Conservation (phyloP, 306 rosid species). For the Quercus glauca region DNA sequence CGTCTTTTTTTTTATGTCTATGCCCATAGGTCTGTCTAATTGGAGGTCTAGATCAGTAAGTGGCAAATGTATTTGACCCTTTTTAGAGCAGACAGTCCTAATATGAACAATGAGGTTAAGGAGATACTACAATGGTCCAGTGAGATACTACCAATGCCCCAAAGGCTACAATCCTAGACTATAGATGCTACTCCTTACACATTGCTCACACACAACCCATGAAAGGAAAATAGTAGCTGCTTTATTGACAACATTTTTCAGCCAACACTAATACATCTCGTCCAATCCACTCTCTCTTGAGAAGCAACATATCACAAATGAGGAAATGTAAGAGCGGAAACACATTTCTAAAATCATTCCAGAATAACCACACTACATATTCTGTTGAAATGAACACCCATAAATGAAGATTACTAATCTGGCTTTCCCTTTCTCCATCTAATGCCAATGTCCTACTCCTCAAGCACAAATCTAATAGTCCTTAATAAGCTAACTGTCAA, state of each 20-base stretch:
- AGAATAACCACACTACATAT: neutral
- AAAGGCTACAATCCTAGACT: neutral
- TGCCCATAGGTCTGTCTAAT: too few species aligned
- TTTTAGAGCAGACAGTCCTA: neutral
- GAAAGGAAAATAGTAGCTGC: neutral
- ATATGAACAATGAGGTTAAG: neutral
- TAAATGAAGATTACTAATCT: neutral
- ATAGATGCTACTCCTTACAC: neutral
- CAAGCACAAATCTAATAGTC: neutral
- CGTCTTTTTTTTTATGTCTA: too few species aligned
- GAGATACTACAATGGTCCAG: too few species aligned
- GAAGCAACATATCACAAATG: neutral
- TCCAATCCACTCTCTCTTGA: neutral
- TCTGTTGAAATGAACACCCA: neutral
- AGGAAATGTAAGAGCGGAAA: neutral
- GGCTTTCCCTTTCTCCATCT: neutral
- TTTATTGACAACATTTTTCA: neutral
- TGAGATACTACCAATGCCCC: too few species aligned
- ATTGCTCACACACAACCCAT: neutral
- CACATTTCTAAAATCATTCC: neutral
- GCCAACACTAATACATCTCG: neutral
- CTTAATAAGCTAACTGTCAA: neutral
- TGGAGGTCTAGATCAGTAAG: neutral
- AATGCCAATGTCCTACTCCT: neutral
- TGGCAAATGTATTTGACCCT: neutral